Evolutionary conservation across 2,329 filamentous ascomycete species (phyloP).

Genomic region (Paramyrothecium sp.): DNA sequence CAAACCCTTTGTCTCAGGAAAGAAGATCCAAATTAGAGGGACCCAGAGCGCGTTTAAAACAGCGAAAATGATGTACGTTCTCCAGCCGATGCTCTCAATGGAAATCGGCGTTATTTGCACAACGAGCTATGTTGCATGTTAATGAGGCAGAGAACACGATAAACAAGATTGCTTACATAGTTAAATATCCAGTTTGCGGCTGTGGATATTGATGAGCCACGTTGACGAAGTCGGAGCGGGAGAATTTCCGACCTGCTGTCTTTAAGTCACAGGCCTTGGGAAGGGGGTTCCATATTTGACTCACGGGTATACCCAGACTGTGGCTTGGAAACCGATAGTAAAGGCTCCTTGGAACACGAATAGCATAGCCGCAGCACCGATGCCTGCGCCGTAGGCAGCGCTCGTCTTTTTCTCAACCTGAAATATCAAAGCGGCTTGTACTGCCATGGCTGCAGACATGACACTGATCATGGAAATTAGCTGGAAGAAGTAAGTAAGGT

Average conservation of each 20-base stretch:
- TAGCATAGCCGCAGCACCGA: constrained; percentile 37
- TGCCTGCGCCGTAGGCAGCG: constrained; percentile 29
- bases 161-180: constrained; percentile 17
- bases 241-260: constrained; percentile 25
- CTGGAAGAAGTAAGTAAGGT: constrained; percentile 8
- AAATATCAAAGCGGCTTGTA: constrained; percentile 37
- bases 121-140: constrained; percentile 6
- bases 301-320: constrained; percentile 31
- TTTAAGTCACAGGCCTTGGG: neutral
- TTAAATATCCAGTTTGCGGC: constrained; percentile 32
- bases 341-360: constrained; percentile 39
- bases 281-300: constrained; percentile 5
- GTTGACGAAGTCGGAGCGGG: constrained; percentile 26
- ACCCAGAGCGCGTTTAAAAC: constrained; percentile 23
- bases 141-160: constrained; percentile 6
- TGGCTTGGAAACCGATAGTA: constrained; percentile 35
- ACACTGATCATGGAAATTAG: constrained; percentile 37
- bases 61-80: constrained; percentile 25
- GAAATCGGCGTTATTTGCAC: constrained; percentile 14
- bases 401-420: constrained; percentile 33
- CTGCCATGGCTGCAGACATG: constrained; percentile 38
- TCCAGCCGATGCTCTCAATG: constrained; percentile 20
- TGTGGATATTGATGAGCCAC: constrained; percentile 29
- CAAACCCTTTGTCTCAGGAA: constrained; percentile 27
- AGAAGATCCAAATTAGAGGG: constrained; percentile 25